Base-by-base conservation (phyloP, 106 monocot genomes). In the Platanthera zijinensis region DNA sequence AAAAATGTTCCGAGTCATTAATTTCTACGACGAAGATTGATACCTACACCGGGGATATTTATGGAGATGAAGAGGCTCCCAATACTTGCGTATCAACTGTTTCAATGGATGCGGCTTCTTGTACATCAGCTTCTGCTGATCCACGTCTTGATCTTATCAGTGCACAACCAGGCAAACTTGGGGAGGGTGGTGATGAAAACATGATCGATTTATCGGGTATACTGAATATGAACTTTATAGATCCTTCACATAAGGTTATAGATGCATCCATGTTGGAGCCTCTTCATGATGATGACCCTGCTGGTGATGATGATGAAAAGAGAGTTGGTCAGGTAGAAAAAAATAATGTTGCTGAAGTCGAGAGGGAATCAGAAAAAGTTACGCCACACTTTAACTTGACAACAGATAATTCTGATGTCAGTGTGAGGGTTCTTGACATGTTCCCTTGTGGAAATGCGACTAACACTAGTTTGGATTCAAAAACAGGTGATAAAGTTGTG, bases 151-250 rank as follows among this genome's bases (percentile, higher is more conserved):
- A 82, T 46, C 73, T 77, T 48, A 69, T 63, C 47, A 59, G 50
- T 64, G 76, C 74, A 56, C 78, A 77, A 74, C 32, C 74, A 32
- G 72, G 39, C 49, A 97, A 91, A 78, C 71, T 78, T 68, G 76
- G 78, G 79, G 97, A 97, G 78, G 86, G 89, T 64, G 89, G 86
- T 28, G 97, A 99, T 85, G 97, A 99, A 83, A 95, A 83, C 68
- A 99, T 99, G 99, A 81, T 84, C 17, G 99, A 99, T 76, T 77
- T 92, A 28, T 84, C 83, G 8, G 82, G 86, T 51, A 81, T 77
- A 73, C 6, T 71, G 51, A 78, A 71, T 71, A 47, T 68, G 54
- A 69, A 48, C 54, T 71, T 45, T 50, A 4, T 53, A 39, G 64
- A 75, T 68, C 71, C 71, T 62, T 64, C 77, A 9, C 85, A 72